phyloP scores from a whole-genome alignment of 177 flowering plant genomes.

The Vitis hybrid region DNA sequence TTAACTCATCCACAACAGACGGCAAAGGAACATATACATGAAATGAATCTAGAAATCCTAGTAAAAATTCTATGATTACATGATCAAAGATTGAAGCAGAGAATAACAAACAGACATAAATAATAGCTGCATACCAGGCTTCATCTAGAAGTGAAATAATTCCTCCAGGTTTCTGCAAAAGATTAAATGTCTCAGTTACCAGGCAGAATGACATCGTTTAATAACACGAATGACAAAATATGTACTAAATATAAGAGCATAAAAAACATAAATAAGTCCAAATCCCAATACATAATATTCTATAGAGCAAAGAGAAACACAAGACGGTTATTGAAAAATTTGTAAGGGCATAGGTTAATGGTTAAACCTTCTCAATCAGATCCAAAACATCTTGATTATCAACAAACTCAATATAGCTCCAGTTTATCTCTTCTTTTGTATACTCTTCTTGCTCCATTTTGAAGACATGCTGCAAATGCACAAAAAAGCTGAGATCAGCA shows the following conservation, averaged over 20 bases:
- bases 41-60: not conserved
- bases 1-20: not conserved
- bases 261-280: not conserved
- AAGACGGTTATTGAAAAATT: not conserved
- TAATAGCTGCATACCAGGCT: slow-evolving; percentile 53
- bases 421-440: slow-evolving; percentile 78
- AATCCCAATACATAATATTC: not conserved
- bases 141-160: slow-evolving; percentile 75
- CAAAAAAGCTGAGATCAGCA: not conserved
- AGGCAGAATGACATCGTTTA: not conserved
- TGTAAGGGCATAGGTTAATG: not conserved
- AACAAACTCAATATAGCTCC: slow-evolving; percentile 98
- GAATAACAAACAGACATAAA: slow-evolving; percentile 1
- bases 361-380: slow-evolving; percentile 78
- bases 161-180: slow-evolving; percentile 79
- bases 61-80: not conserved
- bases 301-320: not conserved
- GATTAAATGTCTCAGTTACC: slow-evolving; percentile 3
- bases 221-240: not conserved
- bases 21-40: not conserved
- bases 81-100: not conserved
- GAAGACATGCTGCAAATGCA: slow-evolving; percentile 77
- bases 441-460: slow-evolving; percentile 98
- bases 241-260: not conserved
- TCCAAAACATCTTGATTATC: slow-evolving; percentile 95